These are phyloP conservation scores for Diatrype stigma DNA, from an alignment of 2,329 filamentous ascomycete species.

Conservation along the genomic window DNA sequence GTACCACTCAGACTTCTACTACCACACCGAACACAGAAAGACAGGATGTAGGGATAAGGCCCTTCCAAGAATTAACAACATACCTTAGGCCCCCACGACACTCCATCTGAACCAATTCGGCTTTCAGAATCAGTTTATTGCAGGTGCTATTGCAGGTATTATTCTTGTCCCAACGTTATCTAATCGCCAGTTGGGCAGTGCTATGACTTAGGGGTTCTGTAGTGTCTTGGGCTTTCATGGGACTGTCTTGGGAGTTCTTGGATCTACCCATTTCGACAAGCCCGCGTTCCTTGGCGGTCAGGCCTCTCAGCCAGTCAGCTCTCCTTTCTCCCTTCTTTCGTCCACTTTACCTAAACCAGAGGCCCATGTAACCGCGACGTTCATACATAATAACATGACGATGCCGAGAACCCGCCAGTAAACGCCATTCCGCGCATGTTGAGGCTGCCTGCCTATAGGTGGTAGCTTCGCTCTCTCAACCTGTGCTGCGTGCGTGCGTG, in stretches of 20 bases:
- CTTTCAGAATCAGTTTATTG: too few species aligned
- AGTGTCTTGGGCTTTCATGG: neutral
- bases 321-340: neutral
- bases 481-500: neutral
- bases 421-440: neutral
- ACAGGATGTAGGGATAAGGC: too few species aligned
- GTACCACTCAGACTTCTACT: too few species aligned
- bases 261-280: neutral
- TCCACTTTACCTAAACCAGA: neutral
- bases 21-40: too few species aligned
- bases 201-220: neutral
- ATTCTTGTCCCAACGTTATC: too few species aligned
- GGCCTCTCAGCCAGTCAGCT: neutral
- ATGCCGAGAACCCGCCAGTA: neutral
- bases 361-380: neutral
- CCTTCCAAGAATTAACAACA: too few species aligned
- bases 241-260: neutral
- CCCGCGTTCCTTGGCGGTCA: neutral
- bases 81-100: too few species aligned
- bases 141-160: too few species aligned
- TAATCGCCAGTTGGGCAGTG: too few species aligned
- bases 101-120: too few species aligned
- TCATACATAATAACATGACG: neutral
- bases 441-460: neutral
- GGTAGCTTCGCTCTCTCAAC: neutral